Evolutionary conservation across 768 basidiomycete species (phyloP), one percentile per base, ranked within the genome.

Genomic region (Lanmaoa rubissima): DNA sequence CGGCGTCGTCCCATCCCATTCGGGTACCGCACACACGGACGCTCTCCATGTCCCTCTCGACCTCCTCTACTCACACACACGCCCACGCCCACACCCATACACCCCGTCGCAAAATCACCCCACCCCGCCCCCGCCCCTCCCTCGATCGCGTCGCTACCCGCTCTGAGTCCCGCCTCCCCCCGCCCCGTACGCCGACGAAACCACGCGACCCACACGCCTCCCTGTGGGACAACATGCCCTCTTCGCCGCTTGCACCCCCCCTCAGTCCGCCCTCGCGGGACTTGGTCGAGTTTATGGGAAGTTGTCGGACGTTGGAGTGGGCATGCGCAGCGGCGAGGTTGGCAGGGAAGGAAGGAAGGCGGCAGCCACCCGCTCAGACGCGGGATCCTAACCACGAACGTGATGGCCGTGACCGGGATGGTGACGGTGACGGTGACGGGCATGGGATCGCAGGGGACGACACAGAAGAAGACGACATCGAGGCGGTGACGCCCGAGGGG

Each of bases 391-490:
- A n/a, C 3, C 34, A 35, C 34, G 34, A 35, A 1, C 34, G 13
- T 13, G 34, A 13, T 35, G 35, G 4, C 28, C 28, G 35, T 24
- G 41, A 24, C 11, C 10, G 32, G 14, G 74, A 73, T 14, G 51
- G 14, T 0, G 46, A n/a, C 1, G n/a, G 17, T 2, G 51, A 47
- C 1, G 48, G 48, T 1, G 58, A 45, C 24, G 48, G 16, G 19
- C 32, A 19, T 2, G 28, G 28, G 14, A 16, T 28, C n/a, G 17
- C 53, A 32, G 70, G 73, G 16, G 81, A 79, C n/a, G 72, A 77
- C 51, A 85, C 83, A n/a, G 85, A 86, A 53, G 81, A 84, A 7
- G 86, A 86, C n/a, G 75, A 75, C 44, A 76, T 82, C 39, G 86
- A 90, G 69, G 82, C 83, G 10, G 73, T 88, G 47, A 88, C 86